These are phyloP conservation scores for Solanum virginianum DNA, from an alignment of 257 asterid species.

Conservation along the genomic window DNA sequence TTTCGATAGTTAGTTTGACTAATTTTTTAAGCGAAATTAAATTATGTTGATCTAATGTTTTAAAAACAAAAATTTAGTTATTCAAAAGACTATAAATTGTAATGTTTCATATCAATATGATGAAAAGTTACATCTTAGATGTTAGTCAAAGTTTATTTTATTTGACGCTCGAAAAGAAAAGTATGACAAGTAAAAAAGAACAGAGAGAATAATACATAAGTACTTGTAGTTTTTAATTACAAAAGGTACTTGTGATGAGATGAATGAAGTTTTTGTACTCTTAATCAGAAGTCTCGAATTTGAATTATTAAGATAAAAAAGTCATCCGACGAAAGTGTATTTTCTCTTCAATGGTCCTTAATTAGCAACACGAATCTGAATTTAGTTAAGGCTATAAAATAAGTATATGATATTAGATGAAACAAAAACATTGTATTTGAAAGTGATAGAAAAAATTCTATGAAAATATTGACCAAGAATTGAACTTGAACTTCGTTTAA, in stretches of 20 bases:
- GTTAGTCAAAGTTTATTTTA: no score
- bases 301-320: background rate
- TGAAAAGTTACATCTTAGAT: no score
- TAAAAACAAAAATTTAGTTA: no score
- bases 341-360: background rate
- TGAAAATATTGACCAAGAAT: background rate
- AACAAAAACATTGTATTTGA: background rate
- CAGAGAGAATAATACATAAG: background rate
- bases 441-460: background rate
- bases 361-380: background rate
- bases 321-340: accelerated
- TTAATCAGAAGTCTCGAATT: background rate
- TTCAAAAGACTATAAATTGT: no score
- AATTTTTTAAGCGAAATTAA: no score
- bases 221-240: background rate
- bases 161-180: no score
- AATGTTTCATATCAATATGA: no score
- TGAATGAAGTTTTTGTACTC: no score
- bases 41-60: no score
- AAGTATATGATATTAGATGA: background rate
- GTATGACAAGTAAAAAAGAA: no score
- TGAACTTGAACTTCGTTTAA: background rate
- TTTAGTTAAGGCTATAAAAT: background rate
- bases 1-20: no score
- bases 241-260: background rate